phyloP scores from a whole-genome alignment of 1,139 yeast species.

The Pichia kudriavzevii region DNA sequence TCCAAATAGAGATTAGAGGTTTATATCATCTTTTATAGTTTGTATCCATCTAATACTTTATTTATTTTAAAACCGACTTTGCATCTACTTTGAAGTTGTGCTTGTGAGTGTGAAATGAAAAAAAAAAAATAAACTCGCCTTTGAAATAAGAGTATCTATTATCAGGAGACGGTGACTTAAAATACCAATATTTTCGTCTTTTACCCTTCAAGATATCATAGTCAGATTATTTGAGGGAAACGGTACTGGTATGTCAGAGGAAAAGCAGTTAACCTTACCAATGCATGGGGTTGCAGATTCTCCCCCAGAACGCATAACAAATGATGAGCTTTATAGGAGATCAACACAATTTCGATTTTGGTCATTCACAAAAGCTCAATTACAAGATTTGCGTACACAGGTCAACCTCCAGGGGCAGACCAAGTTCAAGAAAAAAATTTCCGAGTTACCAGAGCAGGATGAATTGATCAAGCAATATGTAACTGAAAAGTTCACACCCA shows the following conservation, averaged over 20 bases:
- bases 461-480: slow-evolving; percentile 24
- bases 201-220: too few relatives aligned
- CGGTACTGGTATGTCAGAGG: background rate
- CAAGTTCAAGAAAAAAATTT: slow-evolving; percentile 34
- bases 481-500: slow-evolving; percentile 37
- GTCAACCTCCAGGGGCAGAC: slow-evolving; percentile 48
- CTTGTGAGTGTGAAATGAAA: background rate
- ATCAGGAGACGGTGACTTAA: too few relatives aligned
- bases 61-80: slow-evolving; percentile 5
- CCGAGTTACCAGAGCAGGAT: slow-evolving; percentile 7
- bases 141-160: background rate
- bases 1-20: too few relatives aligned
- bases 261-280: slow-evolving; percentile 7
- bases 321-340: slow-evolving; percentile 80
- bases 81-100: too few relatives aligned
- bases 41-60: slow-evolving; percentile 8
- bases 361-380: slow-evolving; percentile 64
- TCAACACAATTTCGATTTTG: slow-evolving; percentile 79
- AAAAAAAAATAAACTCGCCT: background rate
- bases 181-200: too few relatives aligned
- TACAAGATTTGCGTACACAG: slow-evolving; percentile 39
- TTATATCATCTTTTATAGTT: slow-evolving; percentile 1
- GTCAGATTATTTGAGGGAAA: too few relatives aligned
- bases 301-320: slow-evolving; percentile 34
- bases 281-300: slow-evolving; percentile 11